phyloP scores from a whole-genome alignment of 2,329 filamentous ascomycete genomes.

The Lecanicillium sp. region DNA sequence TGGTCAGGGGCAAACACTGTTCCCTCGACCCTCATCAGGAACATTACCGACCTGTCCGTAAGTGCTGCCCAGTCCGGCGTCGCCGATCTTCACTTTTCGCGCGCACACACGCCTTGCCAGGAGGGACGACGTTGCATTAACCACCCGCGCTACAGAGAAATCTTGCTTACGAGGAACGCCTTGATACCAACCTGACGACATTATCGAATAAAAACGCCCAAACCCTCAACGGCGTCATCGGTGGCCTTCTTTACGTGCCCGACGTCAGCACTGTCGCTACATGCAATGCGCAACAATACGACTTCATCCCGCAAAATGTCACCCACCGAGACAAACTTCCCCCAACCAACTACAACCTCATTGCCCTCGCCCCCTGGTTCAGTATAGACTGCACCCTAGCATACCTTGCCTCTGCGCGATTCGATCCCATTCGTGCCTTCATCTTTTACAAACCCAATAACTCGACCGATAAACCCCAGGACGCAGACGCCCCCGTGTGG shows the following conservation, averaged over 20 bases:
- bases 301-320: constrained; percentile 67
- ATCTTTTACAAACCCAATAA: constrained; percentile 56
- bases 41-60: constrained; percentile 50
- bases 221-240: constrained; percentile 52
- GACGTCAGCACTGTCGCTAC: constrained; percentile 49
- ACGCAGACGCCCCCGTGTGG: constrained; percentile 60
- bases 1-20: constrained; percentile 42
- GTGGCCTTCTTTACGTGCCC: constrained; percentile 81
- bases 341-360: constrained; percentile 59
- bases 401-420: constrained; percentile 57
- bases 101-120: constrained; percentile 16
- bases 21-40: constrained; percentile 46
- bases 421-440: constrained; percentile 53
- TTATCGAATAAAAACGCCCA: constrained; percentile 62
- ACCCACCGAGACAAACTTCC: constrained; percentile 66
- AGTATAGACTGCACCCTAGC: constrained; percentile 62
- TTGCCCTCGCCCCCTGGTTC: constrained; percentile 85
- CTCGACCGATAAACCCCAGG: constrained; percentile 54
- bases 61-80: constrained; percentile 17
- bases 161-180: constrained; percentile 44
- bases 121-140: too few relatives aligned
- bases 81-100: neutral
- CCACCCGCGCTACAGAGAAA: constrained; percentile 24
- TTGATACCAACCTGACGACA: constrained; percentile 60
- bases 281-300: constrained; percentile 55